Evolutionary conservation across 1,139 yeast genomes (phyloP).

Genomic region (Blastobotrys proliferans): DNA sequence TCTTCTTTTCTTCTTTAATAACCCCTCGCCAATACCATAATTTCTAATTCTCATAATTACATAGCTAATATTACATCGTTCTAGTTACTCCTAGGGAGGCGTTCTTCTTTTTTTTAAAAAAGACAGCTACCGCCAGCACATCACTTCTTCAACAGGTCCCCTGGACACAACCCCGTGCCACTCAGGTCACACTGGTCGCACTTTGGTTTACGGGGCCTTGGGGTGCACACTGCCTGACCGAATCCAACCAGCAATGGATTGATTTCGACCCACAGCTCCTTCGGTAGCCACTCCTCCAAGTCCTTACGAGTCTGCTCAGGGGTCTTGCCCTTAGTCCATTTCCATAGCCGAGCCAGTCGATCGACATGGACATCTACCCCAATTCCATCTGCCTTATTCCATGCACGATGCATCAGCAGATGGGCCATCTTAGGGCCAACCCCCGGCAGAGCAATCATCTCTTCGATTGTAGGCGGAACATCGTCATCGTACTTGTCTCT

Average conservation of each 20-base stretch:
- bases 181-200: conserved; percentile 74
- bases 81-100: no score
- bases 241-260: conserved; percentile 88
- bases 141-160: conserved; percentile 13
- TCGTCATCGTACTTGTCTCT: conserved; percentile 55
- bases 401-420: conserved; percentile 73
- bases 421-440: conserved; percentile 97
- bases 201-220: conserved; percentile 48
- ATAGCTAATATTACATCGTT: no score
- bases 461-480: conserved; percentile 57
- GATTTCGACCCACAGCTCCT: conserved; percentile 71
- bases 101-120: no score
- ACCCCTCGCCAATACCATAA: not conserved
- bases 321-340: conserved; percentile 51
- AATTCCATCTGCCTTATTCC: conserved; percentile 70
- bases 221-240: conserved; percentile 84
- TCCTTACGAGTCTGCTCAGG: conserved; percentile 75
- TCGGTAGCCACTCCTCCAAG: conserved; percentile 72
- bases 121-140: no score
- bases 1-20: not conserved
- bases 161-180: conserved; percentile 44
- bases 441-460: conserved; percentile 72
- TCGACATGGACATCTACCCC: conserved; percentile 95
- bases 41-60: not conserved
- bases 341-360: conserved; percentile 75